Evolutionary conservation across 805 yeast species (phyloP).

Genomic region (Scheffersomyces stipitis): DNA sequence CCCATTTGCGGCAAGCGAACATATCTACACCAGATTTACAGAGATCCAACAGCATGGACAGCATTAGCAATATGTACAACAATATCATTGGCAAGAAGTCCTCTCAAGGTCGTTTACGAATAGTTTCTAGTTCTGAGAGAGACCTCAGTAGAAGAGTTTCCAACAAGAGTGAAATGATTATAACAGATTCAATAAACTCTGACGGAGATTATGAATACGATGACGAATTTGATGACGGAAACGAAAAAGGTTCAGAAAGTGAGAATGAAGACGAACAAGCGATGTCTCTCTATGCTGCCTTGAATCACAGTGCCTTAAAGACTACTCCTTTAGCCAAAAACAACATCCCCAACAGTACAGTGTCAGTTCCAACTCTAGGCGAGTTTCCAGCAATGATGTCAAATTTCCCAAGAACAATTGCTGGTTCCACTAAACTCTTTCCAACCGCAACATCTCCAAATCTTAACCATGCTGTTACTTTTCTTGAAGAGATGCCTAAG

Average conservation of each 20-base stretch:
- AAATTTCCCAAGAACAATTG: neutral
- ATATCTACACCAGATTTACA: conserved; percentile 17
- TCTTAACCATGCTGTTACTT: conserved; percentile 8
- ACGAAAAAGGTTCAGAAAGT: conserved; percentile 29
- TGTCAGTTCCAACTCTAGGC: conserved; percentile 40
- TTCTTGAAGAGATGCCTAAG: conserved; percentile 27
- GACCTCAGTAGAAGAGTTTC: conserved; percentile 7
- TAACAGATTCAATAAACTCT: neutral
- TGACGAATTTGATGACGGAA: conserved; percentile 7
- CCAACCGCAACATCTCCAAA: neutral
- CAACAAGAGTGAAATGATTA: neutral
- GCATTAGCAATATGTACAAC: conserved; percentile 24
- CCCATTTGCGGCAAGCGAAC: conserved; percentile 18
- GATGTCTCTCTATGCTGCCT: conserved; percentile 63
- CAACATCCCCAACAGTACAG: conserved; percentile 10
- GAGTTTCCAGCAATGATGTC: conserved; percentile 44
- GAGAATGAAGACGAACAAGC: conserved; percentile 65
- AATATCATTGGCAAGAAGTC: conserved; percentile 18
- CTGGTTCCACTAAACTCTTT: neutral
- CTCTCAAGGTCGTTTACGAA: conserved; percentile 11
- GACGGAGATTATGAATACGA: conserved; percentile 8
- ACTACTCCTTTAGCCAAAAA: conserved; percentile 8
- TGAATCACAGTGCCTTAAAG: conserved; percentile 34
- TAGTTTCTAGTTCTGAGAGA: conserved; percentile 14
- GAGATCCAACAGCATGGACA: conserved; percentile 23